Base-by-base conservation (phyloP, 306 rosid genomes). In the Rubus parviflorus region DNA sequence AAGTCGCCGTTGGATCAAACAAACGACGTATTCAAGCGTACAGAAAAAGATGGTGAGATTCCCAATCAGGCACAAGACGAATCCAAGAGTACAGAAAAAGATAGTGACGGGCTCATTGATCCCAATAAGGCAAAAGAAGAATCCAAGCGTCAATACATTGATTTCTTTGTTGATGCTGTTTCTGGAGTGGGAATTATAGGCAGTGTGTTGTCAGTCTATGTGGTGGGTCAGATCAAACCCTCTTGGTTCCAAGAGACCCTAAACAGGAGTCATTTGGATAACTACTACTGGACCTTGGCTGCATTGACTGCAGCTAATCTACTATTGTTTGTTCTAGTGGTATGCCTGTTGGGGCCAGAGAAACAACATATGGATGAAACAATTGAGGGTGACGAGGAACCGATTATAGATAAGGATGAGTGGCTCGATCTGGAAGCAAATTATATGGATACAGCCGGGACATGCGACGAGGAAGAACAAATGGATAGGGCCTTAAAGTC, bases 211-310 rank as follows among this genome's bases (percentile, higher is more conserved):
- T 74, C 72, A 6, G 85, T 78, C 61, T 54, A 43, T 68, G 47
- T 40, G 2, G 64, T 76, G 16, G 63, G 57, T 5, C 70, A 58
- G 78, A 38, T 56, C 25, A 83, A 72, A 62, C 47, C 81, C 43
- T 72, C 67, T 70, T 86, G 87, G 87, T 81, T 86, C 40, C 87
- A 75, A 42, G 80, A 72, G 13, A 83, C 85, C 2, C 40, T 81
- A n/a, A 80, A 86, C 74, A 62, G 1, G 25, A 85, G 88, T 47
- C 85, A 66, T 64, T 52, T 82, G 41, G 84, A 85, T 65, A 76
- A 82, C 15, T 83, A 83, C 25, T 83, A 79, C 41, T 83, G 86
- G 86, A 40, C 53, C 16, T 35, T 79, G 75, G 74, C 83, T 56
- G 61, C 73, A 5, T 25, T 72, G 23, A 57, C 79, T 49, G 83